Conservation (phyloP, 768 basidiomycete genomes). For the Lepiota brunneoincarnata region DNA sequence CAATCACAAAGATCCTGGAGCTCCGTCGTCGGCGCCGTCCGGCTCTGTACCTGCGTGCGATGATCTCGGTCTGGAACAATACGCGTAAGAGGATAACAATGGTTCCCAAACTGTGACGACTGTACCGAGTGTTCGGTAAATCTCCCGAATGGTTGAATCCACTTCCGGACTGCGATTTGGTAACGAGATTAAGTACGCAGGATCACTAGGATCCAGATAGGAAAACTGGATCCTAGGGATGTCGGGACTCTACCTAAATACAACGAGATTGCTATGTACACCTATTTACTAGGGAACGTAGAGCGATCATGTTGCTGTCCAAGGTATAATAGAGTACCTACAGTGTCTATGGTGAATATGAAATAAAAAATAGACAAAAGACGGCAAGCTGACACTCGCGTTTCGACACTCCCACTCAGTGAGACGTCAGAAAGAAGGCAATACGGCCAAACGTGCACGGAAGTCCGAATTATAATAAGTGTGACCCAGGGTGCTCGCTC, state of each 20-base stretch:
- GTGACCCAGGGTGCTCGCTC: background rate
- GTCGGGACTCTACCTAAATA: no score
- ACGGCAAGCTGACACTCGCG: no score
- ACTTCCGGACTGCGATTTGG: no score
- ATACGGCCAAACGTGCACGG: no score
- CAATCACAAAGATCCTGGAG: conserved; percentile 28
- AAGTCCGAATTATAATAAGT: background rate
- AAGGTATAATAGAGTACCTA: no score
- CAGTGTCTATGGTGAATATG: no score
- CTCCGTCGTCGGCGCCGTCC: conserved; percentile 17
- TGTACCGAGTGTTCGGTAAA: conserved; percentile 32
- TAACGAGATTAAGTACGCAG: conserved; percentile 20
- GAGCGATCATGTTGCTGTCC: no score
- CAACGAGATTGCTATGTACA: no score
- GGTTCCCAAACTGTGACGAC: background rate
- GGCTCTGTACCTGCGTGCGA: conserved; percentile 26
- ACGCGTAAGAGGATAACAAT: background rate
- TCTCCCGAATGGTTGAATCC: conserved; percentile 37
- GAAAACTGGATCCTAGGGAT: conserved; percentile 22
- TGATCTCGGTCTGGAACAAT: conserved; percentile 29
- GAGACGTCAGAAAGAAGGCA: no score
- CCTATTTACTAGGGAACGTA: no score
- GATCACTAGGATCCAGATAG: conserved; percentile 11
- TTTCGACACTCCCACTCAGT: no score
- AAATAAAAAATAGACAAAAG: no score